Evolutionary conservation across 2,329 filamentous ascomycete genomes (phyloP).

Genomic region (Scolecobasidium constrictum): DNA sequence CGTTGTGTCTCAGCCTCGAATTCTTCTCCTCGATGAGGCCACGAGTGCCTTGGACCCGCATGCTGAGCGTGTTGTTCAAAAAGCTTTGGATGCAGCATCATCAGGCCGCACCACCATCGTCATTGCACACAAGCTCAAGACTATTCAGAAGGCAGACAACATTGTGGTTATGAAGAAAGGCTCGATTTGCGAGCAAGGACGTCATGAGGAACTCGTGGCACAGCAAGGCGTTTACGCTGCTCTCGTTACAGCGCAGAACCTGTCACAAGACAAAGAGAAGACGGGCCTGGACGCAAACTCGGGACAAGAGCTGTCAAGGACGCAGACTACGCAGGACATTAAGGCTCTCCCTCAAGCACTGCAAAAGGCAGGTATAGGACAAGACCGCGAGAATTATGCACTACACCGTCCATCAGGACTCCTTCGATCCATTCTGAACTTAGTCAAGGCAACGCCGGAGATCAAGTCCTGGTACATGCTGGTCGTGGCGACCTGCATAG

Average conservation of each 20-base stretch:
- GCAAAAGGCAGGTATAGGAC: no score
- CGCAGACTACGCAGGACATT: conserved; percentile 13
- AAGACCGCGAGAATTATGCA: no score
- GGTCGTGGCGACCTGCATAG: no score
- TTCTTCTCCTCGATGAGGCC: conserved; percentile 50
- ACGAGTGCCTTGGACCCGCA: conserved; percentile 50
- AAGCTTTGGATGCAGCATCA: conserved; percentile 21
- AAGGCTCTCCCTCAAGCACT: conserved; percentile 14
- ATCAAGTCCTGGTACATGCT: no score
- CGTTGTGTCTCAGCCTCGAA: conserved; percentile 44
- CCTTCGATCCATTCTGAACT: no score
- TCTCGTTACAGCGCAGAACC: conserved; percentile 23
- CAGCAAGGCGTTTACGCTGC: conserved; percentile 29
- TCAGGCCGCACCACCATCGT: conserved; percentile 24
- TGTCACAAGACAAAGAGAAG: conserved; percentile 15
- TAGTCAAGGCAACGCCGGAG: no score
- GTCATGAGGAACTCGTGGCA: conserved; percentile 22
- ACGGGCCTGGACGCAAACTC: conserved; percentile 7
- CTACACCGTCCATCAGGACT: no score
- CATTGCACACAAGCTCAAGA: conserved; percentile 28
- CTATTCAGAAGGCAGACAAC: conserved; percentile 23
- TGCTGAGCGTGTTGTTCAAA: conserved; percentile 45
- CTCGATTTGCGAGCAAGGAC: conserved; percentile 24
- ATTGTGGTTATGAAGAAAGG: conserved; percentile 28
- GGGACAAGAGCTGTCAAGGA: conserved; percentile 13